Base-by-base conservation (phyloP, 2,329 filamentous ascomycete species). In the Calcarisporium arbuscula region DNA sequence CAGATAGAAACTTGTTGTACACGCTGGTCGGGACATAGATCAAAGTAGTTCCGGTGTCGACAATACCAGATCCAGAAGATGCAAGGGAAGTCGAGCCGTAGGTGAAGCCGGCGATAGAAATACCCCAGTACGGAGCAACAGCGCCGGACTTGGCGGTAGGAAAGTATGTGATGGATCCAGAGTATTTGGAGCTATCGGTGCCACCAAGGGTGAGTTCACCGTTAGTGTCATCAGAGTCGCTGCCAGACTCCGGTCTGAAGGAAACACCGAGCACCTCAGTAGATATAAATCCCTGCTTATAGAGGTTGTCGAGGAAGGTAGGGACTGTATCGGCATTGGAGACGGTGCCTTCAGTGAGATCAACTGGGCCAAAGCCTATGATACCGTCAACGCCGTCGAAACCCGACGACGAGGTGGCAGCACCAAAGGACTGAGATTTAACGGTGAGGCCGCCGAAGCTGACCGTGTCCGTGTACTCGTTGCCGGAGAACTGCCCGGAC, bases 381-480 rank as follows among this genome's bases (percentile, higher is more conserved):
- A 34, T 34, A 19, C 32, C 32, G 17, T 34, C 32, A 6, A 34
- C 32, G 17, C 25, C 25, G n/a, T n/a, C n/a, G n/a, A n/a, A n/a
- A n/a, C n/a, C n/a, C n/a, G n/a, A n/a, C n/a, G n/a, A n/a, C n/a
- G n/a, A n/a, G n/a, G 22, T 25, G 22, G 22, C 22, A 25, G 22
- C 22, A 25, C 22, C 22, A 25, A 25, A 25, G 22, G 22, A 14
- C 10, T 9, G 10, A 25, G 22, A 25, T 14, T 25, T n/a, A n/a
- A 37, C 48, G 6, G 48, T 53, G 18, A 56, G 49, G 19, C 52
- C 53, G 19, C 45, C 48, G 27, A 57, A 56, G 38, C 39, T 52
- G 35, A 56, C 49, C 14, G 33, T 46, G 40, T 57, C 53, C 26
- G 39, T 48, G 37, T 52, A 53, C 38, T 50, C 48, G 4, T 30